Percentiles rank a stretch among this genome's conserved stretches.
Evolutionary conservation across 768 basidiomycete species (phyloP).

Genomic region (Mycena indigotica): DNA sequence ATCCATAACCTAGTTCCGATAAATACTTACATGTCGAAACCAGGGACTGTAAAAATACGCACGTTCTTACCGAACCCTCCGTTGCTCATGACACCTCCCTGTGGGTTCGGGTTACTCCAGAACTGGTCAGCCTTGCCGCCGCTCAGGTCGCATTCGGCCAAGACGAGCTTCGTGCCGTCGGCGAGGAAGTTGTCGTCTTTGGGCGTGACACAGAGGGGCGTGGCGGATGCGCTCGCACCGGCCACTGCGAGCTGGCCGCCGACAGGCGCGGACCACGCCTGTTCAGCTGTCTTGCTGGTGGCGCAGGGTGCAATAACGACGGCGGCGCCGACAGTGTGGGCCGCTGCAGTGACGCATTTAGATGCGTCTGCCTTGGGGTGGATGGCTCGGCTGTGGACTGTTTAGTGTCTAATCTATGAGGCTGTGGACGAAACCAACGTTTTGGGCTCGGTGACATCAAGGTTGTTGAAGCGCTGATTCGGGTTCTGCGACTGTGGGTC

Average conservation of each 20-base stretch:
- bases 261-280: background rate
- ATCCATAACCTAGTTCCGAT: conserved; percentile 8
- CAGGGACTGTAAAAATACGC: background rate
- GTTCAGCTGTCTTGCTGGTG: background rate
- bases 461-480: conserved; percentile 11
- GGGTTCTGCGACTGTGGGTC: background rate
- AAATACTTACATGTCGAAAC: background rate
- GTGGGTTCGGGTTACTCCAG: background rate
- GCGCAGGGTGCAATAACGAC: conserved; percentile 7
- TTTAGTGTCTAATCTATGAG: too few species aligned
- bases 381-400: conserved; percentile 8
- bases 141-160: background rate
- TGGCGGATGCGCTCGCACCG: background rate
- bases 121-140: background rate
- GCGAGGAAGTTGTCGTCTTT: background rate
- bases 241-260: background rate
- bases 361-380: background rate
- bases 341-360: conserved; percentile 9
- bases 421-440: conserved; percentile 7
- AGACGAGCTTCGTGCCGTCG: conserved; percentile 2
- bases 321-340: background rate
- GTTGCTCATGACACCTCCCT: background rate
- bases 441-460: background rate
- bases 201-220: background rate
- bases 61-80: background rate